A percentile compares a stretch with the other conserved stretches of the same genome.
Evolutionary conservation across 495 filamentous ascomycete species (phyloP).

Genomic region (Penicillium coffeae): DNA sequence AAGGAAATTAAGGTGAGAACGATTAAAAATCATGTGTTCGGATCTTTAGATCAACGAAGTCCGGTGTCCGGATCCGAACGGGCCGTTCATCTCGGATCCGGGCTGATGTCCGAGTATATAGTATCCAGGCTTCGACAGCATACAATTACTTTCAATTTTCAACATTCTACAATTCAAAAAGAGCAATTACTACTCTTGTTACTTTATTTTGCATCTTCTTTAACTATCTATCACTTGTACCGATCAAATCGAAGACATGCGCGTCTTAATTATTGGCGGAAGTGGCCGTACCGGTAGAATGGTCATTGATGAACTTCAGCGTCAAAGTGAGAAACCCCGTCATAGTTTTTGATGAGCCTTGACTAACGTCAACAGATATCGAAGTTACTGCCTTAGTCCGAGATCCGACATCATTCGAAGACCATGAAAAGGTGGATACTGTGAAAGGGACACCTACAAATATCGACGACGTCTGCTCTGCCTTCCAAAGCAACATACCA

Average conservation of each 20-base stretch:
- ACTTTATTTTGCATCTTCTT: too few relatives aligned
- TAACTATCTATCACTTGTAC: background rate
- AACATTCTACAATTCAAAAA: too few relatives aligned
- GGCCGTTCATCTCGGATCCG: too few relatives aligned
- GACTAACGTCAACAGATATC: slow-evolving; percentile 6
- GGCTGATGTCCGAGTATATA: too few relatives aligned
- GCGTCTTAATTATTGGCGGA: slow-evolving; percentile 39
- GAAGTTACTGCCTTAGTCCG: slow-evolving; percentile 21
- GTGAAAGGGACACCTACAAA: slow-evolving; percentile 39
- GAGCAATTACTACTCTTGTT: too few relatives aligned
- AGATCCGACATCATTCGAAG: slow-evolving; percentile 12
- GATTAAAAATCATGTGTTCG: too few relatives aligned
- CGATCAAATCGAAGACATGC: slow-evolving; percentile 22
- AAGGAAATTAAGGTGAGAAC: too few relatives aligned
- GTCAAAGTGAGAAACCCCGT: slow-evolving; percentile 20
- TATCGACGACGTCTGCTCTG: slow-evolving; percentile 31
- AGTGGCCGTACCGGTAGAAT: slow-evolving; percentile 42
- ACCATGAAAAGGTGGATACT: slow-evolving; percentile 8
- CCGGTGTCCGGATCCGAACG: too few relatives aligned
- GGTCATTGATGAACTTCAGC: slow-evolving; percentile 32
- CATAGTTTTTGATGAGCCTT: too few relatives aligned
- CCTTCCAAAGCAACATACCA: slow-evolving; percentile 26
- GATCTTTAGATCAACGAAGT: too few relatives aligned
- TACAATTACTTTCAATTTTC: too few relatives aligned
- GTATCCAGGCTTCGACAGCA: too few relatives aligned